A percentile compares a stretch with the other conserved stretches of the same genome.
These are phyloP conservation scores for Polygonum aviculare DNA, from an alignment of 148 eudicot genomes.

Conservation along the genomic window DNA sequence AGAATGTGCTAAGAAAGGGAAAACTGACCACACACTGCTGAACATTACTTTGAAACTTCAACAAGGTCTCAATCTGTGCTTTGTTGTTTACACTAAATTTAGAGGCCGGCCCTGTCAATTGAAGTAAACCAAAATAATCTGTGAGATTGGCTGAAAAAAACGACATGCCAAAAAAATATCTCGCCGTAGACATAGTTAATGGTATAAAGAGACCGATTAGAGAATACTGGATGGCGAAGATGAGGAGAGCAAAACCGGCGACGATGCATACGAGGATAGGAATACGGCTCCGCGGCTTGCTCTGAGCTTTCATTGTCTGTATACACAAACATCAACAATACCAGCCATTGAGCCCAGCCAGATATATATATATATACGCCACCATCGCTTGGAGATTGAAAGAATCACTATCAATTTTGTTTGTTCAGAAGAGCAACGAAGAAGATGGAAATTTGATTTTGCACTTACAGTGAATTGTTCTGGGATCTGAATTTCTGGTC, in stretches of 20 bases:
- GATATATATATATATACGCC: background rate
- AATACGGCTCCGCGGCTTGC: conserved; percentile 31
- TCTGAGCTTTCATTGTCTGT: conserved; percentile 24
- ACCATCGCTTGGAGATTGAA: background rate
- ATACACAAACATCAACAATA: background rate
- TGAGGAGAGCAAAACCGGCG: conserved; percentile 49
- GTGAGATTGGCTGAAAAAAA: background rate
- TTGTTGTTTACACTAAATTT: conserved; percentile 15
- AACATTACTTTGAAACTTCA: conserved; percentile 54
- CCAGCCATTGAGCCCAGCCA: background rate
- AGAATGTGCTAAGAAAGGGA: background rate
- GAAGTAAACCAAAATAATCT: conserved; percentile 1
- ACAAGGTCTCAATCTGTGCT: conserved; percentile 36
- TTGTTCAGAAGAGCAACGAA: background rate
- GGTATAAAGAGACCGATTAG: conserved; percentile 30
- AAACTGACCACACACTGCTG: conserved; percentile 78
- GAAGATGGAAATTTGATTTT: background rate
- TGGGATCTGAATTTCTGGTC: background rate
- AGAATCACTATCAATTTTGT: background rate
- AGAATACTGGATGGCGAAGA: conserved; percentile 53
- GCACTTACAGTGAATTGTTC: background rate
- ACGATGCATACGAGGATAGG: conserved; percentile 50
- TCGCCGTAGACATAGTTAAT: background rate
- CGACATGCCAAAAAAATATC: background rate
- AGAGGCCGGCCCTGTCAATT: conserved; percentile 21